These are phyloP conservation scores for Smittium culicis DNA, from an alignment of 371 early-diverging fungal species.

Conservation along the genomic window DNA sequence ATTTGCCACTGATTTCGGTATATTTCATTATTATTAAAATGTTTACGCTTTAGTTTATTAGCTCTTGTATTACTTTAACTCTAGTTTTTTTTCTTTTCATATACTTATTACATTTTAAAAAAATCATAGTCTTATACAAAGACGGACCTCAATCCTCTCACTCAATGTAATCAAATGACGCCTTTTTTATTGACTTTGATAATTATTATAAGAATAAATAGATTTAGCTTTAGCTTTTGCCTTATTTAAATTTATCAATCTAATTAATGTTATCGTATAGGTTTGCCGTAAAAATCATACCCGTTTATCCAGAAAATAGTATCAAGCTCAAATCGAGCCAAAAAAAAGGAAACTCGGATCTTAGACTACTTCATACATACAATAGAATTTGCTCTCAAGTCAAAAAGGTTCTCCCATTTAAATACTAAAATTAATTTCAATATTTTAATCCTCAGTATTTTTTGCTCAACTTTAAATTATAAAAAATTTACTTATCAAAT, in stretches of 20 bases:
- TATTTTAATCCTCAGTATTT: no score
- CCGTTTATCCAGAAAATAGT: neutral
- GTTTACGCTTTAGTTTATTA: neutral
- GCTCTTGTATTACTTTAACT: no score
- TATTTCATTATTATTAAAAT: neutral
- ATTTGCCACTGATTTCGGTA: slow-evolving; percentile 63
- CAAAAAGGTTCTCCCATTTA: slow-evolving; percentile 5
- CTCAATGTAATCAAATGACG: slow-evolving; percentile 5
- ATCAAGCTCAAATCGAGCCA: neutral
- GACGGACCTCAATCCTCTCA: slow-evolving; percentile 10
- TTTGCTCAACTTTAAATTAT: no score
- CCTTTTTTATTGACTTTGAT: neutral
- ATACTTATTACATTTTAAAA: no score
- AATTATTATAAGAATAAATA: no score
- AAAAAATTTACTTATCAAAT: no score
- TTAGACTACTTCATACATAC: neutral
- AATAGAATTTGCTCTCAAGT: slow-evolving; percentile 11
- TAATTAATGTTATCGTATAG: no score
- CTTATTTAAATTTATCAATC: no score
- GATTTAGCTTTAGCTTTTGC: no score
- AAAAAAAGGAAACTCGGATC: neutral
- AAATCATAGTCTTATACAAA: slow-evolving; percentile 11
- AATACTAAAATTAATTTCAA: no score
- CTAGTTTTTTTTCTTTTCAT: no score
- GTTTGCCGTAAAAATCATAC: slow-evolving; percentile 9